A percentile compares a stretch with the other conserved stretches of the same genome.
phyloP scores from a whole-genome alignment of 2,329 filamentous ascomycete genomes.

The Arthrobotrys pseudoclavata region DNA sequence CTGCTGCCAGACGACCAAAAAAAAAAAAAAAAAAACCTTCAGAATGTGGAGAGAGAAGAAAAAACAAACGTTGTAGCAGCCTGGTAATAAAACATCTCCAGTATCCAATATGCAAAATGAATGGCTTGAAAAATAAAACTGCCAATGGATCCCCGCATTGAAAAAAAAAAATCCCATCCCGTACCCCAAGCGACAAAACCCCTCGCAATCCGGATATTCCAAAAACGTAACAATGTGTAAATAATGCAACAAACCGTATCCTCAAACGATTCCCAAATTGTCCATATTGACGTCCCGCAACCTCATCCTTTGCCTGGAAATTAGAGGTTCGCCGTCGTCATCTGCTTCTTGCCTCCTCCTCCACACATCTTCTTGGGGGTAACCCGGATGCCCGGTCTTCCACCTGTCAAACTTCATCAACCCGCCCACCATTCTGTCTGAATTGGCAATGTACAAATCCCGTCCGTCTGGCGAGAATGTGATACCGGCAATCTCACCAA shows the following conservation, averaged over 20 bases:
- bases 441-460: conserved; percentile 77
- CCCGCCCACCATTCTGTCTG: conserved; percentile 76
- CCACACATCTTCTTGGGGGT: conserved; percentile 37
- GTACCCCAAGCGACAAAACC: conserved; percentile 19
- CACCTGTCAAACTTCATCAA: conserved; percentile 74
- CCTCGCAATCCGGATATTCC: conserved; percentile 10
- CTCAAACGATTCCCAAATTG: conserved; percentile 56
- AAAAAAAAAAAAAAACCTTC: not conserved
- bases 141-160: conserved; percentile 31
- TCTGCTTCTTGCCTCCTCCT: conserved; percentile 28
- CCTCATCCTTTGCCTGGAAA: conserved; percentile 49
- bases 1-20: not conserved
- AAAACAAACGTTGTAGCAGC: not conserved
- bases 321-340: conserved; percentile 24
- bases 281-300: conserved; percentile 58
- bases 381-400: conserved; percentile 46
- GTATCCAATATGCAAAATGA: conserved; percentile 31
- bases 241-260: conserved; percentile 24
- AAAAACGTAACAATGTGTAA: conserved; percentile 7
- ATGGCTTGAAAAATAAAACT: conserved; percentile 22
- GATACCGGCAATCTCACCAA: conserved; percentile 80
- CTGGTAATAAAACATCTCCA: conserved; percentile 28
- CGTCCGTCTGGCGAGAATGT: conserved; percentile 77
- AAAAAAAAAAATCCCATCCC: conserved; percentile 2
- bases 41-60: not conserved